Percentiles rank a stretch among this genome's conserved stretches.
Evolutionary conservation across 129 eudicot genomes (phyloP).

Genomic region (Ambrosia trifida): DNA sequence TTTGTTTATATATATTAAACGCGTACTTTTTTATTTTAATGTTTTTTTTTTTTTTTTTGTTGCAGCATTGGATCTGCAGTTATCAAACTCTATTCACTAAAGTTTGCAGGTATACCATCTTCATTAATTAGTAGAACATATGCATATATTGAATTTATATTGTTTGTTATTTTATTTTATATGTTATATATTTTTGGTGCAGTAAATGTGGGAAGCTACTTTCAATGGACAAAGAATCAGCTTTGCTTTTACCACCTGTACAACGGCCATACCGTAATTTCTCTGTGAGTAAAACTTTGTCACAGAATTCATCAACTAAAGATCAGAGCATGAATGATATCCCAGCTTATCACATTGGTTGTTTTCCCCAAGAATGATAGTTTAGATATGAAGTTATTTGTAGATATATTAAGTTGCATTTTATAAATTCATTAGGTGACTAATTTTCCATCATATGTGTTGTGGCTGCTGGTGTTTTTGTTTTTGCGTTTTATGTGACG

Average conservation of each 20-base stretch:
- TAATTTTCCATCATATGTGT: not conserved
- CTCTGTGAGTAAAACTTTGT: constrained; percentile 24
- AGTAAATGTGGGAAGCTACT: constrained; percentile 77
- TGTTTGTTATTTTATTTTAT: constrained; percentile 3
- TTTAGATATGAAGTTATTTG: constrained; percentile 20
- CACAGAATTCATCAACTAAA: constrained; percentile 30
- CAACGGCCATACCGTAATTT: constrained; percentile 56
- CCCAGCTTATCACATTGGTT: constrained; percentile 61
- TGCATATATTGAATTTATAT: not conserved
- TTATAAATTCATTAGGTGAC: constrained; percentile 9
- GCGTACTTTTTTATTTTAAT: not conserved
- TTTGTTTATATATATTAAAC: not conserved
- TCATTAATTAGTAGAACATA: constrained; percentile 3
- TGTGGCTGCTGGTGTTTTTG: not conserved
- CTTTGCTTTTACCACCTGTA: constrained; percentile 71
- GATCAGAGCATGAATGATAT: constrained; percentile 35
- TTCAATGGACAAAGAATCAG: constrained; percentile 73
- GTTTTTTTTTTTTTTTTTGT: not conserved
- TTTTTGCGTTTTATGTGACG: not conserved
- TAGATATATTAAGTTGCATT: constrained; percentile 11
- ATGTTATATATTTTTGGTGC: constrained; percentile 26
- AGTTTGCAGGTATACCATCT: constrained; percentile 60
- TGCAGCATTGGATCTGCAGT: constrained; percentile 77
- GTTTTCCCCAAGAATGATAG: constrained; percentile 58
- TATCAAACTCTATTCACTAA: constrained; percentile 58